Base-by-base conservation (phyloP, 495 filamentous ascomycete genomes). In the Penicillium canescens region DNA sequence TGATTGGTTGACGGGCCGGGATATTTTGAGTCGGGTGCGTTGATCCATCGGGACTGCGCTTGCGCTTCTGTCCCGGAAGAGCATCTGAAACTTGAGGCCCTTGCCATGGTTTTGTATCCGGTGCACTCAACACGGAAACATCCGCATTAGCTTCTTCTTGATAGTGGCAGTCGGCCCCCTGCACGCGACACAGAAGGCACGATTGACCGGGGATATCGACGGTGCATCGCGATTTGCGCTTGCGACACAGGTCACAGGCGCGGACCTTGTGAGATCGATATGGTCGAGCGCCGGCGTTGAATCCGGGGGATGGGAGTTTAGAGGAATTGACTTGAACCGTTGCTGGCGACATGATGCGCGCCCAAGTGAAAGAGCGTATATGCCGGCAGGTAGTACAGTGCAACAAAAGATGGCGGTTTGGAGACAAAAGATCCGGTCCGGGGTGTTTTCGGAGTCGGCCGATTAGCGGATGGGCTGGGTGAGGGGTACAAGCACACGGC, bases 231-330 rank as follows among this genome's bases (percentile, higher is more conserved):
- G 75, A 78, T 59, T 81, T 81, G 62, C 78, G 72, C 56, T 77
- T 77, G 51, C 78, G 68, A 60, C 78, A 81, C n/a, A 77, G 62
- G 53, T 78, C 71, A 55, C 78, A 81, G 21, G 78, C 78, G 54
- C 75, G 69, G 42, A 78, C 72, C 50, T 78, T 78, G 65, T 81
- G 78, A 14, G 78, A 81, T 40, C 78, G 62, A 54, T 81, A 79
- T 2, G 78, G 78, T 46, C 75, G 65, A 44, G 75, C 68, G 9
- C 75, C 75, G 41, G 75, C 71, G 50, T 74, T 76, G 59, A 78
- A 72, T 21, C 70, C 70, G 48, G 73, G 69, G 42, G 73, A 73
- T 40, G 69, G 63, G 26, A 69, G 58, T 47, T 76, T 76, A 18
- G 67, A 64, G 42, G 73, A 55, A 59, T 63, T 69, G 59, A 63